Evolutionary conservation across 345 rosid species (phyloP), one percentile per base, ranked within the genome.

Genomic region (Clausena lansium): DNA sequence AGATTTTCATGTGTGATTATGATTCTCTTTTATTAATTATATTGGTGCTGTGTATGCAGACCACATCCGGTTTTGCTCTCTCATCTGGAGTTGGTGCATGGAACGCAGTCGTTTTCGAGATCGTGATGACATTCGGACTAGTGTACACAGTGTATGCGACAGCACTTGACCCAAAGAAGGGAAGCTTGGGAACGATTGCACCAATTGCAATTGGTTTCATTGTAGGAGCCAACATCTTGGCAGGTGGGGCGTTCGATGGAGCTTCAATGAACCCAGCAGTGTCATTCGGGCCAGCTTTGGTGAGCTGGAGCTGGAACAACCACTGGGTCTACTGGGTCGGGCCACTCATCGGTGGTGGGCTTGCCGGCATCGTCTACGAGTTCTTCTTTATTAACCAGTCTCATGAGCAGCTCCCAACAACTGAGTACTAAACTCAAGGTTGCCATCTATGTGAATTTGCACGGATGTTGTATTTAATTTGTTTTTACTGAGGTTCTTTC

Each of bases 301-400:
- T 94, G 33, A 91, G 96, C 96, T 94, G 98, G 98, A 80, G 70
- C 67, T 94, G 98, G 98, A 74, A 71, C 4, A 83, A 91, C 87
- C 98, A 94, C 85, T 94, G 98, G 98, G 88, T 92, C 36, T 94
- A 94, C 93, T 94, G 97, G 98, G 94, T 81, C 1, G 98, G 98
- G 5, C 98, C 98, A 19, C 85, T 94, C 9, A 41, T 94, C 15
- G 98, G 98, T 0, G 97, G 97, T 83, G 98, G 94, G 17, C 38
- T 94, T 36, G 97, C 98, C 8, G 97, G 95, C 0, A 86, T 94
- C 17, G 71, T 94, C 70, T 94, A 94, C 71, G 98, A 94, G 70
- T 22, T 84, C 75, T 54, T 90, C 84, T 94, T 94, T 85, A 92
- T 94, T 10, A 67, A 73, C 89, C 79, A 67, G 81, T 73, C 88